Evolutionary conservation across 2,329 filamentous ascomycete species (phyloP).

Genomic region (Arachnomyces sp.): DNA sequence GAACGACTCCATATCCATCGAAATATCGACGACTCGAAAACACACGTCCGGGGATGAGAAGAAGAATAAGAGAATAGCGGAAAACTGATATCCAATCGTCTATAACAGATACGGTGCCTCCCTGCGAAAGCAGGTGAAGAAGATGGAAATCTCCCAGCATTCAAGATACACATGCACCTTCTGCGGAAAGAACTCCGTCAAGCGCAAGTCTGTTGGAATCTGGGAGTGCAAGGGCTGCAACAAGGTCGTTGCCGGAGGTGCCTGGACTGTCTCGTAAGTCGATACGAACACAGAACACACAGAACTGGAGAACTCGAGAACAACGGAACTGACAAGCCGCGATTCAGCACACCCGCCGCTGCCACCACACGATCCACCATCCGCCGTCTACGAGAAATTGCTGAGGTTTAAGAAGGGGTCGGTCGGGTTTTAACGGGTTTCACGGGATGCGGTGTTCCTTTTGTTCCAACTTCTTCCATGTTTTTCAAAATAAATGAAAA

Average conservation of each 20-base stretch:
- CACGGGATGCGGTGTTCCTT: conserved; percentile 1
- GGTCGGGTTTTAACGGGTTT: neutral
- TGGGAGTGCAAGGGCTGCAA: conserved; percentile 95
- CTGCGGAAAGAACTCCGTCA: conserved; percentile 94
- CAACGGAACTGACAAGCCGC: conserved; percentile 18
- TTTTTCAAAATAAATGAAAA: conserved; percentile 1
- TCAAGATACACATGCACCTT: conserved; percentile 96
- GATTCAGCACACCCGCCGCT: conserved; percentile 72
- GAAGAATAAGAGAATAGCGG: neutral
- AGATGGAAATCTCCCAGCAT: conserved; percentile 99
- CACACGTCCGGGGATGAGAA: conserved; percentile 8
- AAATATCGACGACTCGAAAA: conserved; percentile 6
- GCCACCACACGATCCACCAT: conserved; percentile 93
- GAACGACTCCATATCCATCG: conserved; percentile 30
- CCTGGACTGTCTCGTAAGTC: conserved; percentile 94
- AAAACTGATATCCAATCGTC: conserved; percentile 3
- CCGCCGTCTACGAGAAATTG: conserved; percentile 93
- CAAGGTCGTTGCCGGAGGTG: conserved; percentile 89
- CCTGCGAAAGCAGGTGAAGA: conserved; percentile 98
- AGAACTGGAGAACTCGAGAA: neutral
- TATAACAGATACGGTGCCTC: conserved; percentile 84
- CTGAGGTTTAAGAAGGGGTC: conserved; percentile 72
- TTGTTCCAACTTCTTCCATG: conserved; percentile 7
- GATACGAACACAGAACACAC: conserved; percentile 6
- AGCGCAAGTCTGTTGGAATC: conserved; percentile 86